Base-by-base conservation (phyloP, 1,284 basidiomycete species). In the Ceratobasidium papillatum region DNA sequence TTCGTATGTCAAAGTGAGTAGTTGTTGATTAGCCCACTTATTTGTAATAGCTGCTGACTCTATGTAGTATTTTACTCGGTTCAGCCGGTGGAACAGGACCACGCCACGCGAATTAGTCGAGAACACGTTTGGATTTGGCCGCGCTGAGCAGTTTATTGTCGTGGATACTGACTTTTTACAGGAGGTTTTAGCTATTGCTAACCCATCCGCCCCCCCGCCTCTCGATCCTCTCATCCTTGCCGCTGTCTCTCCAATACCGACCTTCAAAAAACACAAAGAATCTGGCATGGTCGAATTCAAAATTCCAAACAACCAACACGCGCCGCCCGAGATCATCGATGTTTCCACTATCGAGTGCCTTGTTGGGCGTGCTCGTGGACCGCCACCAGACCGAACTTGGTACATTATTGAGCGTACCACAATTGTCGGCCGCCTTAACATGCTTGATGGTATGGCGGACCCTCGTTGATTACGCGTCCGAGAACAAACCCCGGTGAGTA, bases 371-470 rank as follows among this genome's bases (percentile, higher is more conserved):
- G 73, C 79, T 12, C 49, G 49, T 3, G 75, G 74, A 32, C 68
- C 76, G 9, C 58, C 74, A 27, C 14, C 32, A 8, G 14, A 41
- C 38, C 7, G 38, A 5, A 22, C 61, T 27, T 80, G 79, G 78
- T 77, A 76, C 30, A 78, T 81, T 30, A 69, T 80, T 52, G 80
- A 81, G 58, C 73, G 80, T 7, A 80, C 79, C 64, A 76, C 74
- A 1, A 32, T 68, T 43, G 65, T 68, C 12, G 65, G 65, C 11
- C 12, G 36, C 17, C 8, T 68, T 9, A 36, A 68, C 47, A 51
- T 65, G 43, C 22, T 36, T n/a, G 30, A 65, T n/a, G 17, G 25
- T 7, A n/a, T 59, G 30, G 58, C 58, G 3, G 58, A 59, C 19
- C 30, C 52, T 22, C 9, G 52, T 25, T 54, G 25, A 25, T 14